Evolutionary conservation across 1,139 yeast species (phyloP).

Genomic region (Taphrina pruni): DNA sequence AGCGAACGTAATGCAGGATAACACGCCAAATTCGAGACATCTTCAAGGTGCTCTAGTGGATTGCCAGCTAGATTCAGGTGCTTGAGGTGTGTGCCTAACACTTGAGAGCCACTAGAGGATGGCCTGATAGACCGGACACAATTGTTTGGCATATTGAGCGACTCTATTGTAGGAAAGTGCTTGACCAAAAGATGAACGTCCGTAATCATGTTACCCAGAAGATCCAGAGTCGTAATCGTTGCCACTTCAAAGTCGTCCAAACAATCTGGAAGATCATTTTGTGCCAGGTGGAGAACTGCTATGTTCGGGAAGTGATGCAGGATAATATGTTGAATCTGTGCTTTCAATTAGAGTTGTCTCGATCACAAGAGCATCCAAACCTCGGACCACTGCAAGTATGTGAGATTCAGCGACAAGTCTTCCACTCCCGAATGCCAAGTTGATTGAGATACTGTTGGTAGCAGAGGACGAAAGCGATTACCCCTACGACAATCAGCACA

Average conservation of each 20-base stretch:
- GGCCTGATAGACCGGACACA: slow-evolving; percentile 6
- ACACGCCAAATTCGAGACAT: slow-evolving; percentile 3
- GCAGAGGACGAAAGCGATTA: slow-evolving; percentile 14
- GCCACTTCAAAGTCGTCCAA: neutral
- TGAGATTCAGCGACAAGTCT: slow-evolving; percentile 10
- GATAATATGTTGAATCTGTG: neutral
- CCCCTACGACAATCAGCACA: slow-evolving; percentile 8
- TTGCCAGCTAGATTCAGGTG: slow-evolving; percentile 22
- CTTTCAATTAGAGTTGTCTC: neutral
- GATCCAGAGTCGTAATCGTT: slow-evolving; percentile 6
- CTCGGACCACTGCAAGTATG: neutral
- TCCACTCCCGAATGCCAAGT: neutral
- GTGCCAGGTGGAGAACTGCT: neutral
- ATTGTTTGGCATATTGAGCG: slow-evolving; percentile 13
- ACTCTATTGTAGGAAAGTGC: slow-evolving; percentile 17
- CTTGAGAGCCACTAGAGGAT: neutral
- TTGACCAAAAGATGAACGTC: slow-evolving; percentile 15
- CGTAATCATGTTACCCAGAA: slow-evolving; percentile 20
- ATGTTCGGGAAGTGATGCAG: neutral
- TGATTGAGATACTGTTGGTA: no score
- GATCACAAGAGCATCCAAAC: neutral
- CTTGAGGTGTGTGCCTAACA: neutral
- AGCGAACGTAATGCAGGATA: neutral
- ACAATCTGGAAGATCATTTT: slow-evolving; percentile 14
- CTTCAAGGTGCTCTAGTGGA: slow-evolving; percentile 1